Conservation (phyloP, 148 eudicot species). For the Spergularia marina region DNA sequence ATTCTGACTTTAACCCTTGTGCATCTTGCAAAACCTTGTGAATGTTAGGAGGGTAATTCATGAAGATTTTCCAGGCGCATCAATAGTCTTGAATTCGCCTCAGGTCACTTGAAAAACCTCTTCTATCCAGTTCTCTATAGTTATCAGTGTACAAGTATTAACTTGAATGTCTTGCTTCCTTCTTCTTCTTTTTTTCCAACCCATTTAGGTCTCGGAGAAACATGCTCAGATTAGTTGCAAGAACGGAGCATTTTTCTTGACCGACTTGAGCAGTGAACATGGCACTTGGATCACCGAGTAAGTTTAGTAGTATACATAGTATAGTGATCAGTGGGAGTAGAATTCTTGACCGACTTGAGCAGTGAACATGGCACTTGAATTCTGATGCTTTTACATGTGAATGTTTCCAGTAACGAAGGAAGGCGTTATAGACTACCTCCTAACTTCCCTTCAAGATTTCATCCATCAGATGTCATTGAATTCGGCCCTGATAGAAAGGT, state of each 20-base stretch:
- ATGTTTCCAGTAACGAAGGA: slow-evolving; percentile 63
- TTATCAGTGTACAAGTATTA: background rate
- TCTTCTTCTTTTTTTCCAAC: background rate
- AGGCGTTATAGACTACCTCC: slow-evolving; percentile 68
- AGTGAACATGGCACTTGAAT: slow-evolving; percentile 74
- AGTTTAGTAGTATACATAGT: slow-evolving; percentile 23
- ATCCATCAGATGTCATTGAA: slow-evolving; percentile 65
- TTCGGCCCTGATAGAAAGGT: slow-evolving; percentile 81
- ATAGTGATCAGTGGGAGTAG: too few relatives aligned
- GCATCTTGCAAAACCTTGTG: background rate
- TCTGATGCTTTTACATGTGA: slow-evolving; percentile 8
- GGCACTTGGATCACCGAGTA: slow-evolving; percentile 88
- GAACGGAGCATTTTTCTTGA: slow-evolving; percentile 61
- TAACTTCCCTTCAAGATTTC: slow-evolving; percentile 71
- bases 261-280: slow-evolving; percentile 75
- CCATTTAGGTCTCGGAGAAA: slow-evolving; percentile 57
- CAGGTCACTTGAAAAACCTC: slow-evolving; percentile 41
- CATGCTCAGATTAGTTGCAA: slow-evolving; percentile 73
- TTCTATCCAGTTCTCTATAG: background rate
- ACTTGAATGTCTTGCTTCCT: background rate
- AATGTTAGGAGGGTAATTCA: slow-evolving; percentile 51
- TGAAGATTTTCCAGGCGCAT: slow-evolving; percentile 44
- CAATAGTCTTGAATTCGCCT: slow-evolving; percentile 50
- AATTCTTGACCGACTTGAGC: slow-evolving; percentile 56
- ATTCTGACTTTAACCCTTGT: background rate